Conservation (phyloP, 129 eudicot species). For the Saposhnikovia divaricata region DNA sequence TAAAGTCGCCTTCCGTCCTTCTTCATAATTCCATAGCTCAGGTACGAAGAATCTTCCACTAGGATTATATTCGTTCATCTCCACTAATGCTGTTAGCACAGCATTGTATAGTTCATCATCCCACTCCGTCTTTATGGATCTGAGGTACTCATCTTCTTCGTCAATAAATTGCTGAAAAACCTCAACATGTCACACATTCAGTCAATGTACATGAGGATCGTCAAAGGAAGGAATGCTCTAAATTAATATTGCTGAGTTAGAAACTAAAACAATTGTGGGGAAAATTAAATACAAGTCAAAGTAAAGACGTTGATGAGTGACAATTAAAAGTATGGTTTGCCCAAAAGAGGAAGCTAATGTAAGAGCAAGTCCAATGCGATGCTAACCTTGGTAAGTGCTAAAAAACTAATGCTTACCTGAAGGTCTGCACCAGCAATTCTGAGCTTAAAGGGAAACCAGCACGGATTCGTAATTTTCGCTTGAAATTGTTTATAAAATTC, state of each 20-base stretch:
- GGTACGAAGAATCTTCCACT: conserved; percentile 32
- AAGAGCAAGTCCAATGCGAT: too few relatives aligned
- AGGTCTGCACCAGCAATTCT: conserved; percentile 5
- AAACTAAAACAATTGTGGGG: too few relatives aligned
- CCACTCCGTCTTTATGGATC: conserved; percentile 17
- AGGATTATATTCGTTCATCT: conserved; percentile 40
- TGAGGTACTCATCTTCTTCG: conserved; percentile 31
- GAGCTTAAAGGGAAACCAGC: conserved; percentile 77
- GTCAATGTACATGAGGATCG: neutral
- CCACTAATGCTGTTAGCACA: conserved; percentile 28
- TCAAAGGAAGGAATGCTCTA: neutral
- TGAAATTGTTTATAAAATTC: conserved; percentile 43
- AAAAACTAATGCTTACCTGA: conserved; percentile 31
- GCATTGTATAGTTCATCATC: conserved; percentile 20
- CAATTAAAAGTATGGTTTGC: neutral
- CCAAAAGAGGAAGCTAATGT: neutral
- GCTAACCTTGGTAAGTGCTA: too few relatives aligned
- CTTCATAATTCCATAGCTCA: conserved; percentile 35
- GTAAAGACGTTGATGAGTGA: too few relatives aligned
- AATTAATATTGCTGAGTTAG: too few relatives aligned
- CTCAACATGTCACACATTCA: neutral
- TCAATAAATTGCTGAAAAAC: conserved; percentile 28
- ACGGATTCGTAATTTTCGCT: conserved; percentile 44
- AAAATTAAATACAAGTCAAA: too few relatives aligned
- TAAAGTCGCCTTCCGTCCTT: conserved; percentile 23